Conservation (phyloP, 805 yeast genomes). For the Spathaspora passalidarum region DNA sequence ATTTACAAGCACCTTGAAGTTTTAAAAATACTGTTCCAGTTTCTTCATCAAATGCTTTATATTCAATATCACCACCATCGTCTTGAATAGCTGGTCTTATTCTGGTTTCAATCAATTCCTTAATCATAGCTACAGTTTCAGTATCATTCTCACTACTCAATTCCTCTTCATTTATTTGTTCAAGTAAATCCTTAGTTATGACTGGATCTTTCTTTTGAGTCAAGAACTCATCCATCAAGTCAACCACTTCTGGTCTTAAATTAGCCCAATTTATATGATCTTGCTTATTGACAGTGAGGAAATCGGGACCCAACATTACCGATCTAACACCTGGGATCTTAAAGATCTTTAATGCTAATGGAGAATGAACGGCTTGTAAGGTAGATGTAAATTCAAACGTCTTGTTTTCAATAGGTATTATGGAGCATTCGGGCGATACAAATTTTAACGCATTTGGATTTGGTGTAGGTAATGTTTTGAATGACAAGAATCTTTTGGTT, state of each 20-base stretch:
- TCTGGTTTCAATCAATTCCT: conserved; percentile 88
- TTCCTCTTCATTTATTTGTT: conserved; percentile 41
- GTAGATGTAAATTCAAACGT: conserved; percentile 54
- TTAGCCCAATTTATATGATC: conserved; percentile 59
- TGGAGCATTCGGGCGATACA: conserved; percentile 44
- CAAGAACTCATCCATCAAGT: conserved; percentile 52
- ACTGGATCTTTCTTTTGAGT: conserved; percentile 37
- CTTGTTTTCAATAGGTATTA: conserved; percentile 44
- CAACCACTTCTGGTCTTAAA: conserved; percentile 56
- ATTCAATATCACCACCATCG: conserved; percentile 97
- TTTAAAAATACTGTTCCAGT: conserved; percentile 85
- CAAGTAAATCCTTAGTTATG: conserved; percentile 34
- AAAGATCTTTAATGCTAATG: conserved; percentile 60
- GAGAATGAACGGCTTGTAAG: conserved; percentile 58
- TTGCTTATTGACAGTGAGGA: conserved; percentile 68
- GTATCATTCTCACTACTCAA: conserved; percentile 52
- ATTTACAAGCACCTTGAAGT: conserved; percentile 92
- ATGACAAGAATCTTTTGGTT: conserved; percentile 24
- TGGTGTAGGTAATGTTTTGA: conserved; percentile 60
- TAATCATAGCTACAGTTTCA: conserved; percentile 84
- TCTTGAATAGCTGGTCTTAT: conserved; percentile 98
- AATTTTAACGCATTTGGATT: conserved; percentile 75
- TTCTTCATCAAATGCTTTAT: conserved; percentile 78
- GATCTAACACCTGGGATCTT: conserved; percentile 63
- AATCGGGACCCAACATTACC: conserved; percentile 70